Conservation (phyloP, 495 filamentous ascomycete genomes). For the Xylaria telfairii region DNA sequence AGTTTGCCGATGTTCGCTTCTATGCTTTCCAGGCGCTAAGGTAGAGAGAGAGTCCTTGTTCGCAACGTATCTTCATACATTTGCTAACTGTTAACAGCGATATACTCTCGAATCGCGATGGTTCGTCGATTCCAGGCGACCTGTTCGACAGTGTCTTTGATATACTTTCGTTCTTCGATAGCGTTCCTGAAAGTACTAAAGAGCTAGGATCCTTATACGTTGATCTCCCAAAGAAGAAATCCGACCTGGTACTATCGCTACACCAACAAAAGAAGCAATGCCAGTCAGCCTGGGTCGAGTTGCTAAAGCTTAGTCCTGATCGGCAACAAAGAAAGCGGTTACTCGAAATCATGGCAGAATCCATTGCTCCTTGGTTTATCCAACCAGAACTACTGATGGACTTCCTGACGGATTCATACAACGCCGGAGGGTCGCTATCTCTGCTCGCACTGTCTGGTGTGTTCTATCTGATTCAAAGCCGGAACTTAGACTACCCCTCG, state of each 20-base stretch:
- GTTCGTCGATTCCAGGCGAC: constrained; percentile 46
- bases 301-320: constrained; percentile 71
- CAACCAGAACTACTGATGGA: constrained; percentile 93
- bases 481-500: constrained; percentile 93
- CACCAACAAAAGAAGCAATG: constrained; percentile 72
- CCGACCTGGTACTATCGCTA: constrained; percentile 58
- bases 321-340: constrained; percentile 80
- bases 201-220: constrained; percentile 72
- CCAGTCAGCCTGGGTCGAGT: constrained; percentile 82
- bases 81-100: constrained; percentile 37
- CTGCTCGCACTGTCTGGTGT: constrained; percentile 90
- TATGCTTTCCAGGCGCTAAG: constrained; percentile 73
- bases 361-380: constrained; percentile 85
- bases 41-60: constrained; percentile 61
- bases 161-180: constrained; percentile 69
- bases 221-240: constrained; percentile 56
- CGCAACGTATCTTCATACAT: neutral
- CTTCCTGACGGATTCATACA: constrained; percentile 91
- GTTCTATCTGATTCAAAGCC: constrained; percentile 90
- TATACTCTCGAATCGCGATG: constrained; percentile 44
- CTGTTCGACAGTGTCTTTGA: constrained; percentile 63
- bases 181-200: constrained; percentile 64
- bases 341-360: constrained; percentile 72
- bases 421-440: constrained; percentile 82
- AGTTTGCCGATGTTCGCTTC: constrained; percentile 84